Evolutionary conservation across 208 protist species (phyloP).

Genomic region (Trypanosoma caninum): DNA sequence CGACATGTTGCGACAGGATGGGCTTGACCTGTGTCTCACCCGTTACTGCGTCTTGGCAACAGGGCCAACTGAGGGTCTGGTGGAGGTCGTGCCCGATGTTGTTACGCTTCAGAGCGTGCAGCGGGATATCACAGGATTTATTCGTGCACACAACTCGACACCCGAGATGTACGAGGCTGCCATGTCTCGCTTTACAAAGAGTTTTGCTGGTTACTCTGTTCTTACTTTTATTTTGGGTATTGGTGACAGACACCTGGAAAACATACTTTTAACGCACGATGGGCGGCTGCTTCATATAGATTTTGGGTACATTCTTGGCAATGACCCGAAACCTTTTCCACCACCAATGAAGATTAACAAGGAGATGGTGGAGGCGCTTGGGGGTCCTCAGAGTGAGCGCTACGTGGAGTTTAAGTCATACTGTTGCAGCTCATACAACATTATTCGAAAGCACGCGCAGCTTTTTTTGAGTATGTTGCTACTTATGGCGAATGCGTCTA

Average conservation of each 20-base stretch:
- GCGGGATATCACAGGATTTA: constrained; percentile 63
- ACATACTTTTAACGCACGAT: constrained; percentile 92
- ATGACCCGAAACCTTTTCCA: constrained; percentile 96
- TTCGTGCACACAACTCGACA: constrained; percentile 77
- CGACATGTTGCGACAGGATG: constrained; percentile 86
- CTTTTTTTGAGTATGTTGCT: constrained; percentile 94
- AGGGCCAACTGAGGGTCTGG: constrained; percentile 59
- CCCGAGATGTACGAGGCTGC: constrained; percentile 49
- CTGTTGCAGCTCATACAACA: constrained; percentile 96
- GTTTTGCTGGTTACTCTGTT: constrained; percentile 96
- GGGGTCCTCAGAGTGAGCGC: constrained; percentile 64
- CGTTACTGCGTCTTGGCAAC: constrained; percentile 93
- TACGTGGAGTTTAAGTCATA: constrained; percentile 82
- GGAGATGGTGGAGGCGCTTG: constrained; percentile 89
- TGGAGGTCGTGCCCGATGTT: constrained; percentile 84
- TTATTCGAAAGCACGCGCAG: constrained; percentile 91
- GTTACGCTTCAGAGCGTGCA: constrained; percentile 80
- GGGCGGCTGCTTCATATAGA: constrained; percentile 98
- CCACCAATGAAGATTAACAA: constrained; percentile 96
- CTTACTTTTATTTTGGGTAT: constrained; percentile 97
- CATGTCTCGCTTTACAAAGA: constrained; percentile 94
- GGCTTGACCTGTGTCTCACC: constrained; percentile 93
- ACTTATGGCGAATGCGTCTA: constrained; percentile 90
- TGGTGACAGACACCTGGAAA: constrained; percentile 96
- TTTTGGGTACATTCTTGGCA: constrained; percentile 97